Base-by-base conservation (phyloP, 2,329 filamentous ascomycete species). In the Xenosphaeropsis pyriputrescens region DNA sequence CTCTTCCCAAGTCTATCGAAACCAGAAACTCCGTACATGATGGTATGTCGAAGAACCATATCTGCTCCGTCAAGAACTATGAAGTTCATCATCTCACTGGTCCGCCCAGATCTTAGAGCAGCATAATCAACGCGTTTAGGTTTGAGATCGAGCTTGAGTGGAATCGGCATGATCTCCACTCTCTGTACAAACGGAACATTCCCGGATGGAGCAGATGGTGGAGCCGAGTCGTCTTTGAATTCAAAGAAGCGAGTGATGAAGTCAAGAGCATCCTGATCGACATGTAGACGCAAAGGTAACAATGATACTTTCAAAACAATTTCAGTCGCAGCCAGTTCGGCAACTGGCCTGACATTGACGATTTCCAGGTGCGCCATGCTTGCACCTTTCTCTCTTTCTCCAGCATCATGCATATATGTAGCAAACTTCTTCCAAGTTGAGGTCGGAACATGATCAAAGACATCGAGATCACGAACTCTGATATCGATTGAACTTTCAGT, bases 341-440 rank as follows among this genome's bases (percentile, higher is more conserved):
- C 73, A 4, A 94, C 69, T 4, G 91, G 91, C 56, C 82, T 85
- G 31, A 96, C 85, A 39, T 83, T 94, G 40, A 93, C 64, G 5
- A 96, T 64, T 54, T 95, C 84, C 7, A 96, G 63, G 52, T 94
- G 86, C 13, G 91, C 70, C 88, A 96, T 95, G 50, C 78, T 85
- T 12, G 80, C 81, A 14, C 79, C 81, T 58, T 84, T 80, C 59
- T 96, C 85, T 35, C 88, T 75, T 51, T 85, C 78, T n/a, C 83
- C 84, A 9, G 79, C 79, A 53, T 93, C 85, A 41, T 83, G 76
- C 62, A 93, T 83, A 50, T 94, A 95, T 0, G 89, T 96, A 12
- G 85, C 79, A 60, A 98, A 98, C 56, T 95, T 98, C 57, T 84
- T 93, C 93, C 93, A 98, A 0, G 89, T 95, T 3, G 91, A 98